Evolutionary conservation across 2,329 filamentous ascomycete species (phyloP).

Genomic region (Hypoxylon sp.): DNA sequence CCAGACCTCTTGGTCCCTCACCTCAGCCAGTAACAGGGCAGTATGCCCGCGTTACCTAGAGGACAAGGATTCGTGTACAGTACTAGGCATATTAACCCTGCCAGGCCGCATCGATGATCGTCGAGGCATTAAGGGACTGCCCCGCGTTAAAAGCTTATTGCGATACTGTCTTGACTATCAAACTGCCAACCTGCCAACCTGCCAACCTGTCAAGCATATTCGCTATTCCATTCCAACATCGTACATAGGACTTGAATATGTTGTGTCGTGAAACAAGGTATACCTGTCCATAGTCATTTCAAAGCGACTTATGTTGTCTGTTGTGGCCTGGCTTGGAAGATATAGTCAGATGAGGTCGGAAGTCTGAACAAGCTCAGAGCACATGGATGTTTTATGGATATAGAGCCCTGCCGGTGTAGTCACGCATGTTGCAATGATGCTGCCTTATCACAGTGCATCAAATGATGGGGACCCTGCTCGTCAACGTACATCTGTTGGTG

Average conservation of each 20-base stretch:
- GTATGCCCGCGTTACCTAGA: constrained; percentile 29
- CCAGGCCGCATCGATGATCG: constrained; percentile 35
- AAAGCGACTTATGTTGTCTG: background rate
- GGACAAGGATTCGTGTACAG: constrained; percentile 27
- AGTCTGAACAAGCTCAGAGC: constrained; percentile 37
- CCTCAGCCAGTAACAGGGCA: constrained; percentile 35
- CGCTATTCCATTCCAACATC: background rate
- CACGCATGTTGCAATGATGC: constrained; percentile 25
- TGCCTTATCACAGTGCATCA: constrained; percentile 38
- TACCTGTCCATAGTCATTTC: background rate
- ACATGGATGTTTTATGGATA: background rate
- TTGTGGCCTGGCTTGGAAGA: background rate
- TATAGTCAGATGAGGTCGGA: constrained; percentile 10
- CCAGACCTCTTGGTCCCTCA: constrained; percentile 6
- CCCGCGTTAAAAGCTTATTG: constrained; percentile 33
- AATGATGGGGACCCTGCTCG: constrained; percentile 33
- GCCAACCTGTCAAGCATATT: background rate
- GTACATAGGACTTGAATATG: background rate
- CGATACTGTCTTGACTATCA: constrained; percentile 26
- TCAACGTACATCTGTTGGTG: constrained; percentile 32
- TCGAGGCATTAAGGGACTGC: constrained; percentile 34
- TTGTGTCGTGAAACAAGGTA: background rate
- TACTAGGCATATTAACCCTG: constrained; percentile 30
- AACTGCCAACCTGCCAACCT: too few relatives aligned
- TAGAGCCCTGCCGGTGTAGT: constrained; percentile 9